Percentiles rank a stretch among this genome's conserved stretches.
Conservation (phyloP, 176 grass and related monocot species). For the Urochloa ruziziensis region DNA sequence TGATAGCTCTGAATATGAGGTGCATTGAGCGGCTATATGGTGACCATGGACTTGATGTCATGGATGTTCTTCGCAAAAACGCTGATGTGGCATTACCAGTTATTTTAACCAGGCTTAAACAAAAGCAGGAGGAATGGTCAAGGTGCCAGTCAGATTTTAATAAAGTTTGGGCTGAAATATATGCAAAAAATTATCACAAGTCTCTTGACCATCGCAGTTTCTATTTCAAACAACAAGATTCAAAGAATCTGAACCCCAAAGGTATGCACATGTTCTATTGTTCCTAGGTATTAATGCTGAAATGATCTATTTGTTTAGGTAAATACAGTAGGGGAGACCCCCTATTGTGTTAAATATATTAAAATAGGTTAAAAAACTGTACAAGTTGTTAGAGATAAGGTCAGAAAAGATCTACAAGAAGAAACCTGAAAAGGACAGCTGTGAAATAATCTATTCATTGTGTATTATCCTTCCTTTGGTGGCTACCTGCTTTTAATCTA, state of each 20-base stretch:
- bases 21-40: conserved; percentile 93
- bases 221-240: conserved; percentile 99
- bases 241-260: conserved; percentile 89
- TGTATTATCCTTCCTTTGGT: neutral
- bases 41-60: conserved; percentile 92
- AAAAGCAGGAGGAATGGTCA: conserved; percentile 96
- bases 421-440: too few species aligned
- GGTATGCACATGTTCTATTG: conserved; percentile 42
- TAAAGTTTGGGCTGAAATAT: conserved; percentile 97
- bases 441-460: neutral
- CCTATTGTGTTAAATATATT: too few species aligned
- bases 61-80: conserved; percentile 88
- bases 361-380: too few species aligned
- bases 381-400: too few species aligned
- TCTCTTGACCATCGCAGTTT: conserved; percentile 98
- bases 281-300: neutral
- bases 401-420: too few species aligned
- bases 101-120: conserved; percentile 80
- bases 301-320: neutral
- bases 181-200: conserved; percentile 98
- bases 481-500: conserved; percentile 35
- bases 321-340: too few species aligned
- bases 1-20: conserved; percentile 82
- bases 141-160: conserved; percentile 92
- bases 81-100: conserved; percentile 81